Base-by-base conservation (phyloP, 2,329 filamentous ascomycete genomes). In the Monosporascus sp. region DNA sequence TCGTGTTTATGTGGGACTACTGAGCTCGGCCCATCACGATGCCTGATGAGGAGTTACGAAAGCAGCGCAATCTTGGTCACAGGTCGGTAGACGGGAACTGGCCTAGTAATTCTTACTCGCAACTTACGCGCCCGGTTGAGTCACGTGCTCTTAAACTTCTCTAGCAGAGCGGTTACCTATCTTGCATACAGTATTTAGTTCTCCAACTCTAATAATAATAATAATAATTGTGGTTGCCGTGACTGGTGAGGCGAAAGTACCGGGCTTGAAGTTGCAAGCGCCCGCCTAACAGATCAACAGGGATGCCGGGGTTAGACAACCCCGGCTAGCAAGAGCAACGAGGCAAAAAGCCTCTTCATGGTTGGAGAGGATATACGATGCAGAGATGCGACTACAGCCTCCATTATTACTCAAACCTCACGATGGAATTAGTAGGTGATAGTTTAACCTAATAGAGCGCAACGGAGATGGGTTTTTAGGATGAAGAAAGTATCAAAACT, bases 241-340 rank as follows among this genome's bases (percentile, higher is more conserved):
- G 17, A 26, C 19, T 24, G n/a, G 37, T 48, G 40, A 49, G 17
- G n/a, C 14, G 11, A 49, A 40, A 31, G 19, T 26, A 20, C 14
- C 47, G n/a, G 38, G 24, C 19, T 38, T 27, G 31, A 40, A 6
- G 37, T 19, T 43, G 35, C 49, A 60, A 54, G 56, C 58, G 58
- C 53, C 40, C 51, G 49, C 47, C 41, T 50, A 50, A 41, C 20
- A 26, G 41, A 27, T 2, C 14, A 17, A 24, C 43, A 31, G 24
- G 43, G 43, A 46, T 46, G n/a, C 43, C 11, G 24, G 43, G 43
- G 43, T 46, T 46, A 26, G 24, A 20, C 40, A 0, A 20, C 24
- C 14, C 31, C 11, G 43, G 24, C 31, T 31, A 7, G 17, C 14
- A 27, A 46, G 16, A 14, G 17, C 14, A 26, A 6, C 41, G 5